Evolutionary conservation across 306 rosid species (phyloP), one percentile per base, ranked within the genome.

Genomic region (Senna tora): DNA sequence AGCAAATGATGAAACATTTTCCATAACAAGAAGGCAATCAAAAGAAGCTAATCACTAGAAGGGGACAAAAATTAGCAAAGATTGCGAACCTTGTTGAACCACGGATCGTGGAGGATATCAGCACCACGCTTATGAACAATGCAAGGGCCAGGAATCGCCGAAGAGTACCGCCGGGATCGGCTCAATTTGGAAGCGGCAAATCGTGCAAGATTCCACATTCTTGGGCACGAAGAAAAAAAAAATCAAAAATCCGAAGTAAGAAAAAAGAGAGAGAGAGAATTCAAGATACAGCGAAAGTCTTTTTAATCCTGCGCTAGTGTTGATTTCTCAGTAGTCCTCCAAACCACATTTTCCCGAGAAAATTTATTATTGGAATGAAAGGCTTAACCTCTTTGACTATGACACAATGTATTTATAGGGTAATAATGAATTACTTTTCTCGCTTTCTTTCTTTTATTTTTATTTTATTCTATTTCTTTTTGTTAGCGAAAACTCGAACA

Each of bases 71-170:
- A 61, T 8, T 32, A 59, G 15, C 38, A 58, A 46, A 25, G 55
- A 73, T 5, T 17, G 49, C 2, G 63, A 63, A 94, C 99, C 99
- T 95, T 95, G 80, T 95, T 95, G 87, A 91, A 91, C 99, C 97
- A 95, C 1, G 99, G 99, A 85, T 95, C 99, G 61, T 95, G 99
- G 52, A 95, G 99, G 78, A 95, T 95, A 62, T 95, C 99, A 63
- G 99, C 89, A 34, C 99, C 99, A 49, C 99, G 99, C 84, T 95
- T 95, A 61, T 89, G 99, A 43, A 95, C 90, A 72, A 95, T 89
- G 84, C 95, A 88, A 2, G 99, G 99, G 17, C 90, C 95, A 21
- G 99, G 97, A 79, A 87, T 94, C 76, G 78, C 96, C 69, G 96
- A 61, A 73, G 97, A 89, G 73, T 89, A 84, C 8, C 80, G 77